Evolutionary conservation across 331 rosid species (phyloP), one percentile per base, ranked within the genome.

Genomic region (Rhamnella rubrinervis): DNA sequence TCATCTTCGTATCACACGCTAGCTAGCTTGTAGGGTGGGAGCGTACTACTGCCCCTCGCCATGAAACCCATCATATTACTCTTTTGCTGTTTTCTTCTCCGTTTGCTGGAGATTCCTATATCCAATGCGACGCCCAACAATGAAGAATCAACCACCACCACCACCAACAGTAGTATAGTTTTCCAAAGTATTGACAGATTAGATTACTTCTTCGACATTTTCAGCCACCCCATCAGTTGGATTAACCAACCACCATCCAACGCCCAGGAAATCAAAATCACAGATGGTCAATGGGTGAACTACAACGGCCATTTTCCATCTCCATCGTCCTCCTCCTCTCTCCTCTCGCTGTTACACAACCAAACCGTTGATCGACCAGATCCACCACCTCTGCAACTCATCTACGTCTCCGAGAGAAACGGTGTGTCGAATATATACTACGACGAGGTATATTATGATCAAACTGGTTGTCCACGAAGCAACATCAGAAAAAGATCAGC

Each of bases 231-330:
- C 4, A 65, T 63, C 4, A 31, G 5, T 7, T 59, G 47, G 2
- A 8, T 7, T 40, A 40, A 11, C 6, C 55, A 61, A 15, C 80
- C 81, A 18, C 35, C 47, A 40, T 58, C 49, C 2, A 35, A 71
- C 6, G 0, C 65, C 67, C 20, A 66, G 7, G 96, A 93, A 71
- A 51, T 77, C 63, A 83, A 19, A 67, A 35, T 93, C 74, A 93
- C 95, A 8, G 98, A 93, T 39, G 97, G 92, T 28, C 69, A 61
- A 58, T 88, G 92, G 53, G 83, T 93, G 72, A 93, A 90, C 37
- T 93, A 85, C 62, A 93, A 93, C 63, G 98, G 98, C 67, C 85
- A 90, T 12, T 90, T 93, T 71, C 77, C 87, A 50, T 68, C 86
- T 46, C 18, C 86, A 1, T 50, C 79, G 0, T 67, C 88, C 2